These are phyloP conservation scores for Leccinum variicolor DNA, from an alignment of 768 basidiomycete genomes.

Conservation along the genomic window DNA sequence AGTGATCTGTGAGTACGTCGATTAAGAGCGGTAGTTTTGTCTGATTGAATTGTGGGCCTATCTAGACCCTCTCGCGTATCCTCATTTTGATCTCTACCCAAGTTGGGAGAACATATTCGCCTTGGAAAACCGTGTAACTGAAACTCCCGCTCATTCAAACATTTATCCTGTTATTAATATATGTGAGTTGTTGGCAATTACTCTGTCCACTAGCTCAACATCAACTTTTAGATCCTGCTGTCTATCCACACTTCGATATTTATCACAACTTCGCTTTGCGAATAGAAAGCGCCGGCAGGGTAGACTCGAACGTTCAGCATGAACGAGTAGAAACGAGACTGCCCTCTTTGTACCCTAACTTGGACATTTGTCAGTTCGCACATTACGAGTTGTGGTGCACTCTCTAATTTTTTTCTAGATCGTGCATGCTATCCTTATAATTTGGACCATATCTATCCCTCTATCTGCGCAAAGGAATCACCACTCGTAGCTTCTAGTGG, in stretches of 20 bases:
- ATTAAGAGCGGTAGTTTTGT: not conserved
- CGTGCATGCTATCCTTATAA: conserved; percentile 40
- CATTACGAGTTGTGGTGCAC: too few species aligned
- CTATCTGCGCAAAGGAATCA: not conserved
- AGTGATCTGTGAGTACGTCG: conserved; percentile 26
- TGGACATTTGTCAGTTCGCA: conserved; percentile 34
- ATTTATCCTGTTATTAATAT: conserved; percentile 26
- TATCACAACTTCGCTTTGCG: conserved; percentile 30
- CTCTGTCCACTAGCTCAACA: conserved; percentile 5
- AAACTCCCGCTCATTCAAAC: not conserved
- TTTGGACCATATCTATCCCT: conserved; percentile 37
- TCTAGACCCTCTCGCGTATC: conserved; percentile 24
- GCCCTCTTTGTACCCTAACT: conserved; percentile 11
- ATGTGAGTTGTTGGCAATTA: conserved; percentile 10
- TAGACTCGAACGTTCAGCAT: not conserved
- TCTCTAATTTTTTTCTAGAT: conserved; percentile 25
- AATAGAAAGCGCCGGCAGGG: not conserved
- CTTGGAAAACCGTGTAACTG: not conserved
- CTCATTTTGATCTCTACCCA: conserved; percentile 35
- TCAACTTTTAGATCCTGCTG: conserved; percentile 33
- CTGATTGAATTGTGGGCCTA: conserved; percentile 1
- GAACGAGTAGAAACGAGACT: conserved; percentile 9
- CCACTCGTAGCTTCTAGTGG: conserved; percentile 9
- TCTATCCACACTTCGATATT: conserved; percentile 42
- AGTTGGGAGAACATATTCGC: not conserved